Evolutionary conservation across 768 basidiomycete species (phyloP), one percentile per base, ranked within the genome.

Genomic region (Psilocybe cyanescens): DNA sequence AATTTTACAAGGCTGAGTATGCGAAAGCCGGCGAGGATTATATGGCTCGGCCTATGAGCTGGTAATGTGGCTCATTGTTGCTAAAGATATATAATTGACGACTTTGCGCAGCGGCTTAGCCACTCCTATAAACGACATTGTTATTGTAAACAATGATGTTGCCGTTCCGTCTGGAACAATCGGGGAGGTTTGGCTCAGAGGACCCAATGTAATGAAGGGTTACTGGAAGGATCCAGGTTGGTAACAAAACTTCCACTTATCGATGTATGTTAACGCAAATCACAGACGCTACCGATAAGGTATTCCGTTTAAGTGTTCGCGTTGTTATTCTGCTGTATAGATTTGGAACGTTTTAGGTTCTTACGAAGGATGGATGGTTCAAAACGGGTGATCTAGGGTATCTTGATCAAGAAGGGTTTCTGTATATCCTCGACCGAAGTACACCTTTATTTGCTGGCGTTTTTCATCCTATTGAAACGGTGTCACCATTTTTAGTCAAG

Each of bases 201-300:
- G 87, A 11, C 83, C 85, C 4, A 85, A 86, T 70, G 76, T 87
- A 51, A 87, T 87, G 85, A 82, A 83, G 66, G 77, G 78, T 9
- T 88, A 88, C 67, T 87, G 84, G 84, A 73, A 79, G 49, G 86
- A 89, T 68, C 79, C 78, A 72, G 83, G 82, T 79, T 62, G 44
- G 72, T 46, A 11, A 57, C 51, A 57, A 30, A 30, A 11, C 4
- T 44, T 35, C 50, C 57, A 19, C 29, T 47, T 37, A 46, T 12
- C 35, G 9, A 57, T 44, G 37, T 8, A 3, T 44, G 16, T 24
- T 49, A n/a, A 48, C 17, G 33, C 31, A 11, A 2, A 8, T 37
- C 28, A 19, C 56, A 80, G 81, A 72, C 57, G 82, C 81, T 8
- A 85, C 83, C 28, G 71, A 72, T 11, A 78, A 79, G 64, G 76